Base-by-base conservation (phyloP, 2,329 filamentous ascomycete species). In the Penicillium olsonii region DNA sequence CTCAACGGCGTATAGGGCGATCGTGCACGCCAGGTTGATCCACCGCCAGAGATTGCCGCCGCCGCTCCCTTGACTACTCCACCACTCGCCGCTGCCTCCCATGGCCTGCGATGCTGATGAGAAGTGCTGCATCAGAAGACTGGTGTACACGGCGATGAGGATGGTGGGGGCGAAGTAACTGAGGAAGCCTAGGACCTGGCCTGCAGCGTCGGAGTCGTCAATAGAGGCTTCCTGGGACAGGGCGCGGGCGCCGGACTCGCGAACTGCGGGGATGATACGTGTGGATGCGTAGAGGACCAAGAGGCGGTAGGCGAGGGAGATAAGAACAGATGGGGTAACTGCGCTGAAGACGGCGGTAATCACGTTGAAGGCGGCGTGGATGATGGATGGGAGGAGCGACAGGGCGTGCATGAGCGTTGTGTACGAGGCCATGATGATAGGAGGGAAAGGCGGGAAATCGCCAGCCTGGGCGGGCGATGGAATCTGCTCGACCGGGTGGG, bases 351-450 rank as follows among this genome's bases (percentile, higher is more conserved):
- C 94, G 10, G 92, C 92, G 50, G 92, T 85, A 59, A 96, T 83
- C 63, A 97, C 90, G 55, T 86, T 89, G 63, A 95, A 87, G 0
- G 86, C 87, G 0, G 90, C 92, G 69, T 89, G 88, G 4, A 95
- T 84, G 22, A 88, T 91, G 3, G 83, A 87, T 2, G 90, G 92
- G n/a, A 96, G 78, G 4, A 86, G 87, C 48, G 89, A 88, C 31
- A 97, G 77, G 39, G 92, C 83, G 61, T 95, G 89, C 39, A 96
- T 78, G 37, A 97, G 77, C 0, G 92, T 96, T 20, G 91, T 92
- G 72, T 96, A 97, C 6, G 92, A 96, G 5, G 92, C 94, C 92
- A 97, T 97, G 70, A 99, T 92, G 57, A 97, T 91, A 1, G 94
- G 94, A 12, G 94, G 94, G 37, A 99, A 79, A n/a, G 94, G 94